phyloP scores from a whole-genome alignment of 176 grass and related monocot genomes.

The Triticum dicoccoides region DNA sequence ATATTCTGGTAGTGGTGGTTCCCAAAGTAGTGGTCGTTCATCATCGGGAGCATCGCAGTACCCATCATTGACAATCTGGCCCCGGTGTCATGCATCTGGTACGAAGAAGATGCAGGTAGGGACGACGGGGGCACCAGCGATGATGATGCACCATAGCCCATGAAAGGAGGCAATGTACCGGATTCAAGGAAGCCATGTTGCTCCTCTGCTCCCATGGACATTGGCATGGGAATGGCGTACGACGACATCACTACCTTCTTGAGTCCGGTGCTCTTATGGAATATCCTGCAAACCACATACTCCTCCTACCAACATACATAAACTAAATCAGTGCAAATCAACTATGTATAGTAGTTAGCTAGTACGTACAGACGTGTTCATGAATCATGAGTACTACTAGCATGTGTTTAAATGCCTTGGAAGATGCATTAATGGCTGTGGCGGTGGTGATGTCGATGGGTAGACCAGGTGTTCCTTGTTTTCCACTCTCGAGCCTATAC shows the following conservation, averaged over 20 bases:
- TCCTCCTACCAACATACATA: neutral
- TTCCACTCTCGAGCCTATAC: constrained; percentile 19
- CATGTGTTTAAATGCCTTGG: no score
- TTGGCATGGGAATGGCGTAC: neutral
- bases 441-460: neutral
- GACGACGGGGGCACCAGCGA: neutral
- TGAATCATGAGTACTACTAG: no score
- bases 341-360: no score
- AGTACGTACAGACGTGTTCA: no score
- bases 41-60: neutral
- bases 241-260: neutral
- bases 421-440: neutral
- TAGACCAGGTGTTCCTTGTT: no score
- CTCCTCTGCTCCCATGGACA: neutral
- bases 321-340: neutral
- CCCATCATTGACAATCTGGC: neutral
- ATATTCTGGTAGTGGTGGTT: no score
- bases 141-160: neutral
- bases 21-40: neutral
- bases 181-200: neutral
- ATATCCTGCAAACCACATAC: no score
- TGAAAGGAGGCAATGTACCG: neutral
- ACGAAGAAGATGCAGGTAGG: neutral
- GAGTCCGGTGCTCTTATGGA: neutral
- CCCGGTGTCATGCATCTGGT: neutral